These are phyloP conservation scores for Ilex paraguariensis DNA, from an alignment of 305 asterid species.

Conservation along the genomic window DNA sequence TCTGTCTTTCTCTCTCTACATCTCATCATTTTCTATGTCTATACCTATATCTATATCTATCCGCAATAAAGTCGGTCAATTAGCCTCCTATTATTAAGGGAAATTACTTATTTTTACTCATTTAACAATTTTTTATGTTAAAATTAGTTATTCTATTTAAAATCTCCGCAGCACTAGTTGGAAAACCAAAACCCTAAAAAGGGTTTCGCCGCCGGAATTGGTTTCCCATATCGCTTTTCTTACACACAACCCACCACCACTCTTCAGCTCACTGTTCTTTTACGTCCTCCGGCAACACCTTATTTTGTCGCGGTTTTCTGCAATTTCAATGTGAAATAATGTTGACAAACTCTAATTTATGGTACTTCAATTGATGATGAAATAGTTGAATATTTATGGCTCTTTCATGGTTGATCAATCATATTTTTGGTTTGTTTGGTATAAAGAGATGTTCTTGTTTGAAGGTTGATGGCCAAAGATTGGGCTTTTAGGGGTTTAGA, in stretches of 20 bases:
- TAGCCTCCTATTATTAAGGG: no score
- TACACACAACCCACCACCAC: conserved; percentile 12
- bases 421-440: conserved; percentile 14
- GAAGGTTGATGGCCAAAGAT: conserved; percentile 14
- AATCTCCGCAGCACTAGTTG: conserved; percentile 29
- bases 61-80: no score
- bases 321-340: conserved; percentile 26
- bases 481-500: conserved; percentile 27
- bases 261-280: conserved; percentile 17
- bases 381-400: conserved; percentile 3
- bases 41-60: no score
- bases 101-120: background rate
- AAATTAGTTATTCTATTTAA: conserved; percentile 27
- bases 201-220: conserved; percentile 79
- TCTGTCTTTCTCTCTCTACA: conserved; percentile 2
- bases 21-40: background rate
- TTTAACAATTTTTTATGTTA: conserved; percentile 4
- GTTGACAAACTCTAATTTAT: conserved; percentile 14
- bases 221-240: conserved; percentile 17
- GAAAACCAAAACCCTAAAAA: conserved; percentile 58
- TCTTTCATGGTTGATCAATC: conserved; percentile 32
- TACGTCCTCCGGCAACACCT: background rate
- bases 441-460: background rate
- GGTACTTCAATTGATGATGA: conserved; percentile 14
- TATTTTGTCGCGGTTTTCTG: conserved; percentile 16